Conservation (phyloP, 2,329 filamentous ascomycete species). For the Teratosphaeria destructans region DNA sequence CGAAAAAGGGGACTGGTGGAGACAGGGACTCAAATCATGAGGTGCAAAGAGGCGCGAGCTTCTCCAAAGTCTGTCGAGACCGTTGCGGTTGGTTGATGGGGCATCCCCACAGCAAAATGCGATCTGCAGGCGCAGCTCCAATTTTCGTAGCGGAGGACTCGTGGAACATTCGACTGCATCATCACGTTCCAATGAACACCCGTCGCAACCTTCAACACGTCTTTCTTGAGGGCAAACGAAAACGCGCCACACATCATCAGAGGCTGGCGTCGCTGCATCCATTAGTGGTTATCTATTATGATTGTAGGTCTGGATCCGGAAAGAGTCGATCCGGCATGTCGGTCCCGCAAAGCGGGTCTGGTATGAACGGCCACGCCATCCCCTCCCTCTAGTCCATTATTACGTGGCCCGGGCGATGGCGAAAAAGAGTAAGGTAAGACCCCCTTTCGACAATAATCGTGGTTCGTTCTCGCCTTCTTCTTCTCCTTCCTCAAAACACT, state of each 20-base stretch:
- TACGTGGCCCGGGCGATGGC: neutral
- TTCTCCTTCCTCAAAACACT: neutral
- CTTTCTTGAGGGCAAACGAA: neutral
- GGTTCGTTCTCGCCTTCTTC: neutral
- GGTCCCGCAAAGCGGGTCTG: neutral
- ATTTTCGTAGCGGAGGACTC: neutral
- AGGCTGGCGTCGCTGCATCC: neutral
- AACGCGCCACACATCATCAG: neutral
- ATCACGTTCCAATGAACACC: neutral
- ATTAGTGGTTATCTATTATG: neutral
- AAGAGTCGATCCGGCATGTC: neutral
- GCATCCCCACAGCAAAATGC: neutral
- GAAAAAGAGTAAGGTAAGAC: neutral
- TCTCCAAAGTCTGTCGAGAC: too few relatives aligned
- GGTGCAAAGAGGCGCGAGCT: too few relatives aligned
- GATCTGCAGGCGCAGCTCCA: neutral
- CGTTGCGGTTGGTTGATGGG: too few relatives aligned
- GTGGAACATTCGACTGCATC: neutral
- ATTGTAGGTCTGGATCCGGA: too few relatives aligned
- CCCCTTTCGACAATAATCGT: neutral
- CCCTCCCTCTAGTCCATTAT: neutral
- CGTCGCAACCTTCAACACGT: neutral
- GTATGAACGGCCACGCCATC: neutral
- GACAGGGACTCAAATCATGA: too few relatives aligned
- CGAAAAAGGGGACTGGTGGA: too few relatives aligned